Conservation (phyloP, 352 stramenopile species). For the Elongisporangium undulatum region DNA sequence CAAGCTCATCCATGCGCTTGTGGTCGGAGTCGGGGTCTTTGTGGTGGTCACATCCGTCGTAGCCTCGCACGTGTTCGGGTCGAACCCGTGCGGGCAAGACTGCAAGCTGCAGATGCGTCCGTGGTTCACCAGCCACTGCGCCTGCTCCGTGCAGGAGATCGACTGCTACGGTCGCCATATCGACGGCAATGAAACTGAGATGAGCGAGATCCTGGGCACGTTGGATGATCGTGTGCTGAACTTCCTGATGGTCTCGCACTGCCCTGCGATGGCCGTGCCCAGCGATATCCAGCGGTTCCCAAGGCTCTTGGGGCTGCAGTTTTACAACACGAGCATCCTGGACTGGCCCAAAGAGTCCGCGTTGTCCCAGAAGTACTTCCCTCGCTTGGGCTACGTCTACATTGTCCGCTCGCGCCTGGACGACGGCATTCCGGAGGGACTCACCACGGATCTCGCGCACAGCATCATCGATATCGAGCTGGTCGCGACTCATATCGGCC, state of each 20-base stretch:
- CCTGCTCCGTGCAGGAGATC: constrained; percentile 43
- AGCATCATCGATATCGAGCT: constrained; percentile 35
- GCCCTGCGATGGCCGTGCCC: constrained; percentile 19
- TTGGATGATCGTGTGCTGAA: constrained; percentile 30
- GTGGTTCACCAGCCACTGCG: constrained; percentile 33
- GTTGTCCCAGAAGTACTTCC: constrained; percentile 16
- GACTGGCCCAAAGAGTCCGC: constrained; percentile 22
- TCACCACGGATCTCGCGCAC: constrained; percentile 22
- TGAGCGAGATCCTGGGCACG: constrained; percentile 12
- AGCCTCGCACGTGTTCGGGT: constrained; percentile 21
- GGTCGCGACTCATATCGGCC: constrained; percentile 15
- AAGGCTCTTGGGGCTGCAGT: constrained; percentile 30
- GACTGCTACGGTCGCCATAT: constrained; percentile 31
- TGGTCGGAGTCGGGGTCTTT: constrained; percentile 20
- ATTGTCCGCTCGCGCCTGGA: constrained; percentile 20
- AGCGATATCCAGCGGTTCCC: constrained; percentile 19
- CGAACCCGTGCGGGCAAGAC: constrained; percentile 12
- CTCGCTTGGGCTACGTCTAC: constrained; percentile 23
- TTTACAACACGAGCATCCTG: constrained; percentile 38
- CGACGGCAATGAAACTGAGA: constrained; percentile 12
- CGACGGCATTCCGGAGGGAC: constrained; percentile 18
- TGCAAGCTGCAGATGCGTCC: constrained; percentile 40
- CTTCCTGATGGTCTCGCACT: constrained; percentile 44
- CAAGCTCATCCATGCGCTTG: constrained; percentile 6
- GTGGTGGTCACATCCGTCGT: constrained; percentile 28